phyloP scores from a whole-genome alignment of 768 basidiomycete species.

The Suillus americanus region DNA sequence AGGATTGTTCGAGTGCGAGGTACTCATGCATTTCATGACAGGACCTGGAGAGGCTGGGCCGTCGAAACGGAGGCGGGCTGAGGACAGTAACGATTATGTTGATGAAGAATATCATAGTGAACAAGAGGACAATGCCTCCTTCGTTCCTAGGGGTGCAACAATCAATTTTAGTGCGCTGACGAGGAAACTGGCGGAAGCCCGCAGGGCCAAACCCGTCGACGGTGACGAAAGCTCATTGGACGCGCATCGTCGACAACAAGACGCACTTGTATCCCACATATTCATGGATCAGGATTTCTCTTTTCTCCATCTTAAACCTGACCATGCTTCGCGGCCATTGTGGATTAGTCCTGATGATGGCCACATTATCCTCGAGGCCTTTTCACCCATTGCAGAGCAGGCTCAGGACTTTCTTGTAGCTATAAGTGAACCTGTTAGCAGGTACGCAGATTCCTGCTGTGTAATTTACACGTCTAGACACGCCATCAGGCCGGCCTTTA shows the following conservation, averaged over 20 bases:
- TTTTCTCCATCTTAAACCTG: constrained; percentile 82
- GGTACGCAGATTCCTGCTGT: constrained; percentile 54
- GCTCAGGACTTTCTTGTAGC: constrained; percentile 98
- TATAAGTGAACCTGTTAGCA: constrained; percentile 97
- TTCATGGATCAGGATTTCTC: constrained; percentile 87
- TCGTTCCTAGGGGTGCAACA: constrained; percentile 72
- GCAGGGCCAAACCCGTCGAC: constrained; percentile 39
- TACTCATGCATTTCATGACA: constrained; percentile 1
- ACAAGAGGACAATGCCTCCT: constrained; percentile 31
- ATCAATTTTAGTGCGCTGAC: constrained; percentile 87
- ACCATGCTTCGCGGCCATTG: constrained; percentile 89
- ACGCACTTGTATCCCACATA: constrained; percentile 75
- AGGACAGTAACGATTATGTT: constrained; percentile 56
- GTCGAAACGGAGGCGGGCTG: constrained; percentile 44
- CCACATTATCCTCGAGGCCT: constrained; percentile 95
- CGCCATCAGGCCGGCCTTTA: constrained; percentile 80
- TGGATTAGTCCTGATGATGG: constrained; percentile 96
- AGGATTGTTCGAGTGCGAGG: not conserved
- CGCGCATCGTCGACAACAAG: constrained; percentile 70
- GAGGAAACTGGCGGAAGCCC: constrained; percentile 70
- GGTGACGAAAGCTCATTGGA: constrained; percentile 55
- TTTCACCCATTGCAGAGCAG: constrained; percentile 96
- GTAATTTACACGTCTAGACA: constrained; percentile 29
- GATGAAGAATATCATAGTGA: constrained; percentile 52
- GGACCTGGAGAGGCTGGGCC: constrained; percentile 24